phyloP scores from a whole-genome alignment of 441 rosid genomes.

The Arabidopsis lyrata region DNA sequence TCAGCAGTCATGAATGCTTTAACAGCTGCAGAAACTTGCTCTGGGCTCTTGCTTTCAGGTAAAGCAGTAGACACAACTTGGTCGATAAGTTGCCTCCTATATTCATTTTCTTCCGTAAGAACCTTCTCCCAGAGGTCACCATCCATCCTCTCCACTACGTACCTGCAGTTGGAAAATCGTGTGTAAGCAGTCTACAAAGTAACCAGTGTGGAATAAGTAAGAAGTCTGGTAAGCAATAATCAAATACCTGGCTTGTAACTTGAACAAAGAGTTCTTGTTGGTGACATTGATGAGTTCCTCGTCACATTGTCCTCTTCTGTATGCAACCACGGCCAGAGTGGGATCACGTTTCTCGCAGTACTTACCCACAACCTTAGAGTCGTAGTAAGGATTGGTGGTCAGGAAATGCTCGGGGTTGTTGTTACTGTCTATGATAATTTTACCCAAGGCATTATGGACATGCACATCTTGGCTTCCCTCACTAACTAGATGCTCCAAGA shows the following conservation, averaged over 20 bases:
- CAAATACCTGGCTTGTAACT: constrained; percentile 95
- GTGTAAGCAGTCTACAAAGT: constrained; percentile 32
- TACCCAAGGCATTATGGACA: constrained; percentile 99
- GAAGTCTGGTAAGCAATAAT: constrained; percentile 16
- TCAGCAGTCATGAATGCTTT: constrained; percentile 99
- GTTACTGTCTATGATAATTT: constrained; percentile 98
- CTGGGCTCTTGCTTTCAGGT: constrained; percentile 99
- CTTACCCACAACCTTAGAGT: constrained; percentile 97
- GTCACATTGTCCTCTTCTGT: constrained; percentile 98
- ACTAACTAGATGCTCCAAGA: constrained; percentile 99
- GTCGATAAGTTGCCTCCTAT: constrained; percentile 96
- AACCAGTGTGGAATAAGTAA: constrained; percentile 22
- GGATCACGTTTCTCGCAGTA: constrained; percentile 99
- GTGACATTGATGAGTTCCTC: constrained; percentile 98
- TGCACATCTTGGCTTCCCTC: constrained; percentile 99
- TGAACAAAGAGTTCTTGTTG: constrained; percentile 96
- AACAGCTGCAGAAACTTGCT: constrained; percentile 99
- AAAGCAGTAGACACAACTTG: constrained; percentile 99
- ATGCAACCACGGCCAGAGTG: constrained; percentile 98
- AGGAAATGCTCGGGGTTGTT: constrained; percentile 99
- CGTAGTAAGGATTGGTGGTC: constrained; percentile 98
- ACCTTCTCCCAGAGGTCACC: constrained; percentile 98
- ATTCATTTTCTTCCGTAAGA: constrained; percentile 90
- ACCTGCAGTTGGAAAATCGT: constrained; percentile 55
- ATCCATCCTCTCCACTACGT: constrained; percentile 99